phyloP scores from a whole-genome alignment of 495 filamentous ascomycete genomes.

The Neurospora tetrasperma region DNA sequence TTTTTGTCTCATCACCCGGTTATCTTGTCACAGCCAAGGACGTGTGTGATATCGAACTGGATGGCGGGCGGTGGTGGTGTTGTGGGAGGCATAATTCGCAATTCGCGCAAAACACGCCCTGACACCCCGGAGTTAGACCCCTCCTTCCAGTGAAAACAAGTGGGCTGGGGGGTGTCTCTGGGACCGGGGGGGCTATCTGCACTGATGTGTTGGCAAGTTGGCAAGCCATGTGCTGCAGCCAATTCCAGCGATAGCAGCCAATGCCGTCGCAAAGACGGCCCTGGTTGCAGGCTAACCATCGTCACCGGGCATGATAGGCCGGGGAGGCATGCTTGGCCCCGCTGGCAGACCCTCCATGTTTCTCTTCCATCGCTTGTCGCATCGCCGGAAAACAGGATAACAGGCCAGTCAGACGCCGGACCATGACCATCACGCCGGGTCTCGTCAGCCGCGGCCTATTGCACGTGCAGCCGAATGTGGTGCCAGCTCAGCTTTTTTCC shows the following conservation, averaged over 20 bases:
- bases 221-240: conserved; percentile 22
- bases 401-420: conserved; percentile 11
- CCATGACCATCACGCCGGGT: conserved; percentile 5
- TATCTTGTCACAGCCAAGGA: not conserved
- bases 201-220: conserved; percentile 33
- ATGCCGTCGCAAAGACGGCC: not conserved
- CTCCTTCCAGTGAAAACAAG: conserved; percentile 6
- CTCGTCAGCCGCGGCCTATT: conserved; percentile 17
- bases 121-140: not conserved
- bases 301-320: conserved; percentile 23
- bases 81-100: not conserved
- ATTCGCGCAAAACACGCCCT: not conserved
- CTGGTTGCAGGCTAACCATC: conserved; percentile 18
- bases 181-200: conserved; percentile 15
- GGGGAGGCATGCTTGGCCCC: conserved; percentile 16
- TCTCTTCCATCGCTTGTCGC: not conserved
- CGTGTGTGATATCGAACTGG: not conserved
- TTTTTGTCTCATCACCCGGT: not conserved
- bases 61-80: not conserved
- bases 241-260: conserved; percentile 8
- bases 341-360: conserved; percentile 8
- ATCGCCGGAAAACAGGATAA: conserved; percentile 14
- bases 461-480: conserved; percentile 9
- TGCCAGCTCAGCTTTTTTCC: conserved; percentile 24
- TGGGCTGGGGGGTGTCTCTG: conserved; percentile 11